A percentile compares a stretch with the other conserved stretches of the same genome.
Evolutionary conservation across 2,329 filamentous ascomycete species (phyloP).

Genomic region (Uncinocarpus reesii): DNA sequence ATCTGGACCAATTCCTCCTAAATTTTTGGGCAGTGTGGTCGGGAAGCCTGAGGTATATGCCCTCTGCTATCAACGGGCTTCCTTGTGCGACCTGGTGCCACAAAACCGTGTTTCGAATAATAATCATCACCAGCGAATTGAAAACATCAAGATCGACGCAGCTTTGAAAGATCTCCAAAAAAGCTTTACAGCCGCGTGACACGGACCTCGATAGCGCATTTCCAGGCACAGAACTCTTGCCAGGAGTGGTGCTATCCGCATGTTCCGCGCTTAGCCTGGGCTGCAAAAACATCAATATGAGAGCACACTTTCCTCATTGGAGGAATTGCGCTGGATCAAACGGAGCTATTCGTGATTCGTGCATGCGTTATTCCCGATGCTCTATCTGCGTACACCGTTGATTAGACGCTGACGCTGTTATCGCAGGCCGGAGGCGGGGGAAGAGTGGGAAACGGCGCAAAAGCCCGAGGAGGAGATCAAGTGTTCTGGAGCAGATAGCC

Average conservation of each 20-base stretch:
- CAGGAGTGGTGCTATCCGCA: background rate
- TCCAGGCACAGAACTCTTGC: background rate
- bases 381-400: background rate
- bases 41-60: background rate
- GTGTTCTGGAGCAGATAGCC: background rate
- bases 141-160: constrained; percentile 4
- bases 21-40: background rate
- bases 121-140: background rate
- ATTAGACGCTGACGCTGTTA: background rate
- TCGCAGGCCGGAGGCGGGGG: background rate
- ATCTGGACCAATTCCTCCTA: background rate
- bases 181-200: constrained; percentile 5
- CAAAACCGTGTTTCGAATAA: background rate
- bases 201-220: background rate
- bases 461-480: background rate
- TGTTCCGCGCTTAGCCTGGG: constrained; percentile 1
- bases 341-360: background rate
- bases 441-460: background rate
- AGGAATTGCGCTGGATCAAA: background rate
- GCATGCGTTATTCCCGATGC: background rate
- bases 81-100: background rate
- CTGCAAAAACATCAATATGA: background rate
- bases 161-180: background rate
- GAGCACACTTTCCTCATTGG: background rate
- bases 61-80: background rate